Evolutionary conservation across 2,329 filamentous ascomycete species (phyloP), one percentile per base, ranked within the genome.

Genomic region (Parascedosporium putredinis): DNA sequence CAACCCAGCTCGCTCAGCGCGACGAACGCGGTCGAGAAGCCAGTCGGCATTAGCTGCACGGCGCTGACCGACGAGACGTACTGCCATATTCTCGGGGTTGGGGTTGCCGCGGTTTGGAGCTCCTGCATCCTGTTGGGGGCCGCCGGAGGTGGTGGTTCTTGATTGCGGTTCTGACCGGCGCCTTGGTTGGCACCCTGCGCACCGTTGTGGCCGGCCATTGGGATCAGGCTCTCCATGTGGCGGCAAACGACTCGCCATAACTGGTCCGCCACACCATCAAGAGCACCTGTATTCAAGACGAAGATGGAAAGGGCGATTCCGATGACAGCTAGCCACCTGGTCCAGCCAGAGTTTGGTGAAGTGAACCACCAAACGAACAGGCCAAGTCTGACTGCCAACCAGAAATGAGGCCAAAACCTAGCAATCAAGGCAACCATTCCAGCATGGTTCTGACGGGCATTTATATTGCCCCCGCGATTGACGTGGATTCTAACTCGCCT

Each of bases 341-440:
- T 72, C 78, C 78, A 83, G 57, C 72, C 81, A 2, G 73, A 68
- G 42, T 72, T 70, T 0, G 75, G 73, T 8, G 73, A 72, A 1
- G 79, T 82, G 53, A 84, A 83, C 63, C 81, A 79, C 77, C 78
- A 84, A 10, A 83, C 72, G 59, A 84, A 81, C 5, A 78, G 62
- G 9, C 70, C 67, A 7, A 84, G 63, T 6, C 80, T 73, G 31
- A 79, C 64, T 1, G 82, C 55, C 47, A 83, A 68, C 80, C 79
- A 84, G 24, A 84, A 59, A 48, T 82, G 74, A n/a, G 78, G 78
- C 68, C 75, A 76, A n/a, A 78, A 49, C 14, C 70, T 69, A 4
- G 65, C 68, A 45, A 70, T 50, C 31, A 54, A 4, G 24, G 46
- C 46, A 36, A 43, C 50, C 10, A 36, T 36, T 23, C 43, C 43